phyloP scores from a whole-genome alignment of 768 basidiomycete genomes.

The Exidia glandulosa region DNA sequence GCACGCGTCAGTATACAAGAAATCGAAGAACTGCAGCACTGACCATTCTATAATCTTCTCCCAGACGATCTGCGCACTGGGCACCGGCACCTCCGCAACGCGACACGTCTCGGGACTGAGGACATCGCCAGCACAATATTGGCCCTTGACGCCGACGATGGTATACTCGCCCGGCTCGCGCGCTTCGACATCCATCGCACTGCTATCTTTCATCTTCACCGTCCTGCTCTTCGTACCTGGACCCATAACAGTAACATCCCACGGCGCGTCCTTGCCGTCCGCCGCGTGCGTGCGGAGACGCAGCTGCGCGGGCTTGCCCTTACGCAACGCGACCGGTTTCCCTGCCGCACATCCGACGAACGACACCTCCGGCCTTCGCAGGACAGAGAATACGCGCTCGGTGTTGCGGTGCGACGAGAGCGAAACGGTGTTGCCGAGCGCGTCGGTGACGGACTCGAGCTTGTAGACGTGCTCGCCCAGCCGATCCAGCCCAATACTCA shows the following conservation, averaged over 20 bases:
- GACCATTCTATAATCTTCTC: slow-evolving; percentile 87
- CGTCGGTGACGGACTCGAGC: slow-evolving; percentile 75
- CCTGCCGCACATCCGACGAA: slow-evolving; percentile 70
- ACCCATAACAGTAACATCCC: slow-evolving; percentile 35
- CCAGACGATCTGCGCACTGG: slow-evolving; percentile 80
- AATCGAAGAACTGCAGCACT: slow-evolving; percentile 8
- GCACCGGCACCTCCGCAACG: slow-evolving; percentile 64
- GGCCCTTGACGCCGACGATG: slow-evolving; percentile 56
- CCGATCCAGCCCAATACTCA: slow-evolving; percentile 49
- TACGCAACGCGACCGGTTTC: slow-evolving; percentile 55
- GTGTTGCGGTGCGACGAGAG: slow-evolving; percentile 9
- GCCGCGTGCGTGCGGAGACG: slow-evolving; percentile 40
- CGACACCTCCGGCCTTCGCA: slow-evolving; percentile 58
- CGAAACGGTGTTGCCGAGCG: slow-evolving; percentile 62
- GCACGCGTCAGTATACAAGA: neutral
- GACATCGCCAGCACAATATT: slow-evolving; percentile 75
- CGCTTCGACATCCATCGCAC: slow-evolving; percentile 44
- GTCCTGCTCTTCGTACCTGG: slow-evolving; percentile 42
- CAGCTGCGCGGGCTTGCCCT: slow-evolving; percentile 53
- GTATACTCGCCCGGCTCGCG: slow-evolving; percentile 69
- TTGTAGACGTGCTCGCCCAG: slow-evolving; percentile 62
- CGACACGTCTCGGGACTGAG: slow-evolving; percentile 71
- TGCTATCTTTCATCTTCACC: slow-evolving; percentile 41
- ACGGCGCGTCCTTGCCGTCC: slow-evolving; percentile 55
- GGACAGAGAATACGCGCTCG: slow-evolving; percentile 53